Evolutionary conservation across 2,329 filamentous ascomycete species (phyloP).

Genomic region (Mycosphaerelloides madeirae): DNA sequence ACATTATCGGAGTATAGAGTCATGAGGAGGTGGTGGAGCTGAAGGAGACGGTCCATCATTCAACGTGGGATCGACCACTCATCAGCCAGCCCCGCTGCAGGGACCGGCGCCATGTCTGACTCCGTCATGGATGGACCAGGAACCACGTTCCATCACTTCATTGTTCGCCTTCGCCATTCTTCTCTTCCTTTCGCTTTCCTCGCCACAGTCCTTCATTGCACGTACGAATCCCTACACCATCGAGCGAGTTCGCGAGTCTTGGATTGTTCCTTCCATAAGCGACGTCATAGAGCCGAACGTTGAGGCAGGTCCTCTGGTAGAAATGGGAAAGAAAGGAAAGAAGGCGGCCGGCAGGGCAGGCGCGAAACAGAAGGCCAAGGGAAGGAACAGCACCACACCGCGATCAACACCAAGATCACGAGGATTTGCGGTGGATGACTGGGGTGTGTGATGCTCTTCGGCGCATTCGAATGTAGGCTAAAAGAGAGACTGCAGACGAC

Average conservation of each 20-base stretch:
- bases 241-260: too few species aligned
- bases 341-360: constrained; percentile 21
- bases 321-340: constrained; percentile 21
- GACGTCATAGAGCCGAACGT: too few species aligned
- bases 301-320: too few species aligned
- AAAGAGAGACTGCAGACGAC: constrained; percentile 9
- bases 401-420: constrained; percentile 4
- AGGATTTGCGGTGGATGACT: constrained; percentile 10
- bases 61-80: too few species aligned
- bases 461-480: too few species aligned
- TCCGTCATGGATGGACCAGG: constrained; percentile 1
- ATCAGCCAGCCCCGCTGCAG: too few species aligned
- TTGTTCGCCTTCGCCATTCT: constrained; percentile 2
- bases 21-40: background rate
- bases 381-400: constrained; percentile 4
- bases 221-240: background rate
- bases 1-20: background rate
- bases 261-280: background rate
- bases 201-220: constrained; percentile 14
- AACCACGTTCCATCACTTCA: constrained; percentile 6
- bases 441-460: constrained; percentile 11
- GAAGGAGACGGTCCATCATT: background rate
- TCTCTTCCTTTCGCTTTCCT: constrained; percentile 3
- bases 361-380: constrained; percentile 25
- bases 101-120: too few species aligned